phyloP scores from a whole-genome alignment of 306 rosid species.

The Trifolium dubium region DNA sequence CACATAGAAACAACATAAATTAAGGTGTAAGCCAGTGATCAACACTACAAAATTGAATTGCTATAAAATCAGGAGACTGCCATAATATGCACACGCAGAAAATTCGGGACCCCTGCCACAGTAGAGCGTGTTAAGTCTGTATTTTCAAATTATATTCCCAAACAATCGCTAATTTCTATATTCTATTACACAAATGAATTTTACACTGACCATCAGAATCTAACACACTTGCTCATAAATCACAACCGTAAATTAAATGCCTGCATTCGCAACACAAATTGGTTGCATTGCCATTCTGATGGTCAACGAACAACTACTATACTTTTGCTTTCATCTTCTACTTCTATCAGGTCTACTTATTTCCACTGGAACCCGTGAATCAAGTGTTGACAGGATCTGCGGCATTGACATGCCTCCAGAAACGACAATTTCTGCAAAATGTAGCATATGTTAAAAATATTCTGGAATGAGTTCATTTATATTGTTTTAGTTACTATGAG shows the following conservation, averaged over 20 bases:
- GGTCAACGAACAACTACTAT: constrained; percentile 41
- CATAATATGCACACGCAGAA: constrained; percentile 30
- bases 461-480: neutral
- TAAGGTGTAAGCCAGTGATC: neutral
- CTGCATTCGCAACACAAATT: constrained; percentile 31
- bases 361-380: constrained; percentile 56
- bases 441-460: constrained; percentile 11
- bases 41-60: constrained; percentile 29
- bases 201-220: constrained; percentile 56
- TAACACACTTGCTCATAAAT: constrained; percentile 36
- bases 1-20: constrained; percentile 6
- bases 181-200: constrained; percentile 52
- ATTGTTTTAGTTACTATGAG: neutral
- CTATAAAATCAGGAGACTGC: neutral
- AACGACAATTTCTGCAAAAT: constrained; percentile 87
- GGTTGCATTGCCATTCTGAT: constrained; percentile 42
- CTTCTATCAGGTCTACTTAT: constrained; percentile 57
- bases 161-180: constrained; percentile 56
- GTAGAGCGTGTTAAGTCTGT: constrained; percentile 36
- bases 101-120: neutral
- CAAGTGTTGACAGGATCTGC: constrained; percentile 76
- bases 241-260: constrained; percentile 39
- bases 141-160: constrained; percentile 49
- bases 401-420: constrained; percentile 99
- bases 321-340: constrained; percentile 58